Percentiles rank a stretch among this genome's conserved stretches.
Conservation (phyloP, 2,329 filamentous ascomycete genomes). For the Talaromyces amestolkiae region DNA sequence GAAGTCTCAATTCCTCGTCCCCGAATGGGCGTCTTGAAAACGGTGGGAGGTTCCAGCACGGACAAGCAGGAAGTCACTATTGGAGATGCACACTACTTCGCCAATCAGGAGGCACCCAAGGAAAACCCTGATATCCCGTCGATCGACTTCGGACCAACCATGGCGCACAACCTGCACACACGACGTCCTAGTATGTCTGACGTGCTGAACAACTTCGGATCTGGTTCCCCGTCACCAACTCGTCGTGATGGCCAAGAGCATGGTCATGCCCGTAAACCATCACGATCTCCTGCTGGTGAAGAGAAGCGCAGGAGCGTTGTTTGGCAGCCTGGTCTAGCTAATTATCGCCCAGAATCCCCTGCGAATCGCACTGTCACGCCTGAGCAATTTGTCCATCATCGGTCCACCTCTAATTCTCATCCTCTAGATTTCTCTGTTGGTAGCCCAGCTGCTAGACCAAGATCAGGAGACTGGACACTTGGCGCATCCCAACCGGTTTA, state of each 20-base stretch:
- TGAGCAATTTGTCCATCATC: conserved; percentile 81
- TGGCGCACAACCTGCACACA: conserved; percentile 61
- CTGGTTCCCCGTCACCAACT: conserved; percentile 34
- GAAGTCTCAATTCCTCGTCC: conserved; percentile 53
- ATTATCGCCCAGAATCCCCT: conserved; percentile 47
- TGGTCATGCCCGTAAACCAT: conserved; percentile 33
- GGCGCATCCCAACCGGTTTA: conserved; percentile 47
- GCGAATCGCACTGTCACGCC: conserved; percentile 61
- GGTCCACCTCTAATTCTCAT: conserved; percentile 61
- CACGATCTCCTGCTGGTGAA: conserved; percentile 45
- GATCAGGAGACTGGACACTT: conserved; percentile 59
- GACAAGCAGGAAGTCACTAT: conserved; percentile 45
- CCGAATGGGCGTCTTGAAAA: conserved; percentile 76
- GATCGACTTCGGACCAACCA: conserved; percentile 83
- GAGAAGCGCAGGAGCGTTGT: conserved; percentile 64
- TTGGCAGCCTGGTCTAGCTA: conserved; percentile 72
- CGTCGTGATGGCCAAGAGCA: conserved; percentile 20
- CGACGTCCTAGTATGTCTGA: conserved; percentile 57
- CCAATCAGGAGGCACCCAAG: conserved; percentile 33
- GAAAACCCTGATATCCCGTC: conserved; percentile 61
- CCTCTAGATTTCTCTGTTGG: conserved; percentile 44
- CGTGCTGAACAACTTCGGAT: conserved; percentile 43
- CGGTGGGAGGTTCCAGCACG: conserved; percentile 60
- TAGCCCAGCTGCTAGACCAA: conserved; percentile 46
- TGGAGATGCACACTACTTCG: conserved; percentile 46